A percentile compares a stretch with the other conserved stretches of the same genome.
These are phyloP conservation scores for Annulohypoxylon truncatum DNA, from an alignment of 2,329 filamentous ascomycete species.

Conservation along the genomic window DNA sequence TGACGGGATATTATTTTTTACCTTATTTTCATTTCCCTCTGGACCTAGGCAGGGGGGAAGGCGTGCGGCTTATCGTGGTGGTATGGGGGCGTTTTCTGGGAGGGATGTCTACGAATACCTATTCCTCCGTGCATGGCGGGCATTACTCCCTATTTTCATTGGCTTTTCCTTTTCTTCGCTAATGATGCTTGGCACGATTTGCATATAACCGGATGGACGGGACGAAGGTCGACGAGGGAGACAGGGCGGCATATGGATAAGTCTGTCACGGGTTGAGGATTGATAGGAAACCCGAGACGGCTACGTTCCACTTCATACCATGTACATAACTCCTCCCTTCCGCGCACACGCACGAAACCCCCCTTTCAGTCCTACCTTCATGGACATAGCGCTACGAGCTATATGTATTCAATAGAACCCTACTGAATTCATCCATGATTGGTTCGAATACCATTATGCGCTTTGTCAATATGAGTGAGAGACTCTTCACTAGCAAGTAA, in stretches of 20 bases:
- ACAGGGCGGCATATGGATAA: slow-evolving; percentile 26
- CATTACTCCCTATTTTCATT: slow-evolving; percentile 9
- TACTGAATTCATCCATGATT: slow-evolving; percentile 12
- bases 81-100: slow-evolving; percentile 29
- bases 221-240: slow-evolving; percentile 11
- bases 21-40: slow-evolving; percentile 11
- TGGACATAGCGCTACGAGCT: slow-evolving; percentile 30
- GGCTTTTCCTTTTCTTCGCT: slow-evolving; percentile 19
- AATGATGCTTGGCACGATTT: slow-evolving; percentile 35
- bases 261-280: slow-evolving; percentile 11
- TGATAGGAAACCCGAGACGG: slow-evolving; percentile 12
- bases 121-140: slow-evolving; percentile 7
- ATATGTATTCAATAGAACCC: slow-evolving; percentile 31
- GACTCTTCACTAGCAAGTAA: neutral
- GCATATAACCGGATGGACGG: slow-evolving; percentile 41
- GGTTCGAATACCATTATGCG: neutral
- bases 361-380: slow-evolving; percentile 8
- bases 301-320: neutral
- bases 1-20: slow-evolving; percentile 17
- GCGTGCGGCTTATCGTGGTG: slow-evolving; percentile 26
- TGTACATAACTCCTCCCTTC: slow-evolving; percentile 33
- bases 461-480: neutral
- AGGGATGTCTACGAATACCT: slow-evolving; percentile 30
- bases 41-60: slow-evolving; percentile 18
- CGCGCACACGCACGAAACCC: neutral